A percentile compares a stretch with the other conserved stretches of the same genome.
phyloP scores from a whole-genome alignment of 2,329 filamentous ascomycete genomes.

The Trichoderma cornu-damae region DNA sequence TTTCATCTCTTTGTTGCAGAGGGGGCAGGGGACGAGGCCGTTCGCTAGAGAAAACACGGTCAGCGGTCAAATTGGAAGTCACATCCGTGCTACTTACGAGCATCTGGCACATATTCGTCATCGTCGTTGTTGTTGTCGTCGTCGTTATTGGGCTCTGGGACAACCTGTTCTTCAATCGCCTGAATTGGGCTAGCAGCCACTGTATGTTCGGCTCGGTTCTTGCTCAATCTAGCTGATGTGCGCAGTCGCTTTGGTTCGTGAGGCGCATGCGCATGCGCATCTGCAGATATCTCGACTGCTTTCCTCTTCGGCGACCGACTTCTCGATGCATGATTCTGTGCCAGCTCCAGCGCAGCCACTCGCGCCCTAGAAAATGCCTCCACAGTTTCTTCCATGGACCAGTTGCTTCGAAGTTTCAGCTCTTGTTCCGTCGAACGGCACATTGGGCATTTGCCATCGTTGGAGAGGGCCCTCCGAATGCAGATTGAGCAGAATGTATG shows the following conservation, averaged over 20 bases:
- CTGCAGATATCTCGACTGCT: conserved; percentile 31
- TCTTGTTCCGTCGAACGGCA: conserved; percentile 78
- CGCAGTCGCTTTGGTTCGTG: conserved; percentile 46
- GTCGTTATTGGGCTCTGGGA: conserved; percentile 19
- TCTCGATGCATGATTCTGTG: conserved; percentile 36
- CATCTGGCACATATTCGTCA: conserved; percentile 31
- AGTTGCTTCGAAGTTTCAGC: conserved; percentile 77
- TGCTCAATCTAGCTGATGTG: conserved; percentile 48
- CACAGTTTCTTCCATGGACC: conserved; percentile 78
- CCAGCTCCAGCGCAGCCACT: conserved; percentile 57
- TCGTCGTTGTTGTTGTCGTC: conserved; percentile 20
- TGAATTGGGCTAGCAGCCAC: conserved; percentile 23
- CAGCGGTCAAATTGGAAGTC: background rate
- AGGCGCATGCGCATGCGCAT: conserved; percentile 25
- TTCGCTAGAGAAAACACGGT: conserved; percentile 46
- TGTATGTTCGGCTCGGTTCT: conserved; percentile 31
- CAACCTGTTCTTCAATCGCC: conserved; percentile 22
- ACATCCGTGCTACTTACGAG: conserved; percentile 22
- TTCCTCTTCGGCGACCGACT: conserved; percentile 49
- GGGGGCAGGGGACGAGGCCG: conserved; percentile 76
- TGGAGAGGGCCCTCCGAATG: conserved; percentile 77
- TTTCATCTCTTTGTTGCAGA: conserved; percentile 77
- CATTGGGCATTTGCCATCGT: conserved; percentile 80
- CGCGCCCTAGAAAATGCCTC: conserved; percentile 68
- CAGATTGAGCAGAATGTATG: conserved; percentile 97